These are phyloP conservation scores for Malassezia dermatis DNA, from an alignment of 1,284 basidiomycete species.

Conservation along the genomic window DNA sequence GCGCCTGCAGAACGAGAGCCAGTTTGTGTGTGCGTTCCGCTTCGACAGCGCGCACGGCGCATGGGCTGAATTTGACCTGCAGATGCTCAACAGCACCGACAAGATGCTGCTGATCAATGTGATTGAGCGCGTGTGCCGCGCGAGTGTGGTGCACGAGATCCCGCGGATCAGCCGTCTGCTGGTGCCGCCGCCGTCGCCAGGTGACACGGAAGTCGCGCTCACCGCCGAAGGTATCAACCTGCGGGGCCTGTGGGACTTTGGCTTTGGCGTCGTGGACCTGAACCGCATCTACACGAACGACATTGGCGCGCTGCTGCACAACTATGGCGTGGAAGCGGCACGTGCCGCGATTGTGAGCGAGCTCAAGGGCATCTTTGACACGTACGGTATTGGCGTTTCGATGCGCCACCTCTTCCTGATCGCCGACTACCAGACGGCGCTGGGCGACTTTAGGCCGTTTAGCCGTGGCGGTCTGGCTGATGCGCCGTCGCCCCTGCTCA, in stretches of 20 bases:
- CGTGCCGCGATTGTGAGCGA: conserved; percentile 55
- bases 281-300: conserved; percentile 86
- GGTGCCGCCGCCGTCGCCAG: conserved; percentile 34
- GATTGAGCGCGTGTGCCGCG: conserved; percentile 42
- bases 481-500: conserved; percentile 82
- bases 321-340: conserved; percentile 58
- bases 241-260: conserved; percentile 77
- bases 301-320: conserved; percentile 78
- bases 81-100: conserved; percentile 31
- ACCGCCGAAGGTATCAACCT: conserved; percentile 57
- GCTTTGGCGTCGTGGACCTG: conserved; percentile 67
- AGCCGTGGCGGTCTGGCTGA: conserved; percentile 87
- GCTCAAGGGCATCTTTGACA: conserved; percentile 78
- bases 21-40: conserved; percentile 57
- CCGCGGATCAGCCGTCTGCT: conserved; percentile 38
- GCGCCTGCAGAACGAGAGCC: conserved; percentile 52
- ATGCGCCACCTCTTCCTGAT: conserved; percentile 89
- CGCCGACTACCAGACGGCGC: conserved; percentile 96
- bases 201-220: conserved; percentile 25
- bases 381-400: conserved; percentile 94
- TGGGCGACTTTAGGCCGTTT: conserved; percentile 93
- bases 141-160: conserved; percentile 44
- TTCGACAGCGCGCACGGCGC: conserved; percentile 59
- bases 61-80: conserved; percentile 45
- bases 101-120: conserved; percentile 47